Base-by-base conservation (phyloP, 2,329 filamentous ascomycete genomes). In the Hypocrella siamensis region DNA sequence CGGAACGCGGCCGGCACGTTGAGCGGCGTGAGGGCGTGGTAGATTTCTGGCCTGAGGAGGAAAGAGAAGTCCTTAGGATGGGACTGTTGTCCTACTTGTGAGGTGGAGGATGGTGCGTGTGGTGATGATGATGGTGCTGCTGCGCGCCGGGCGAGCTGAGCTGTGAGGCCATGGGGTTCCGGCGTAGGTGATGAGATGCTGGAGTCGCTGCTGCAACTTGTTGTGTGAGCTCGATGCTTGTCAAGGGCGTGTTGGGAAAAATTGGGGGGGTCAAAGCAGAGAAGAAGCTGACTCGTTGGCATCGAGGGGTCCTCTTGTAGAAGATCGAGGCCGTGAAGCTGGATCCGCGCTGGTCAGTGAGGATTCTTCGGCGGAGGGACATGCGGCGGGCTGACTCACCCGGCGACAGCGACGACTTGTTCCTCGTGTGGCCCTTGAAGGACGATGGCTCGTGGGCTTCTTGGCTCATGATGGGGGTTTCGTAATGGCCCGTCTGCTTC, bases 1-100 rank as follows among this genome's bases (percentile, higher is more conserved):
- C 81, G 73, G 51, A 93, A 88, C 3, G 83, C 57, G 0, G 60
- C 46, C 0, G 74, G 71, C 10, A 75, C 54, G 38, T 66, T 63
- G 28, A 73, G 64, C 12, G 67, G 68, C 1, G 79, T 75, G 17
- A 94, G 63, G 2, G 79, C 74, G 48, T 93, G 86, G 59, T 88
- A 94, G 34, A 86, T 78, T 40, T 83, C 73, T 3, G 82, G 76
- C 15, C 77, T 72, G 9, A 90, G 69, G 28, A 94, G 73, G 51
- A 79, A 88, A 14, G 76, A 73, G 42, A 93, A 80, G 57, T 93
- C 79, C 45, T 81, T 79, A 28, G 47, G 42, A 3, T 43, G 43
- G 2, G 37, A n/a, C n/a, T n/a, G 30, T 26, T 56, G 50, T 11
- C 48, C 51, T 12, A 55, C 31, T 31, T 46, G 46, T 8, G 48